These are phyloP conservation scores for Xylaria sp. DNA, from an alignment of 2,329 filamentous ascomycete genomes.

Conservation along the genomic window DNA sequence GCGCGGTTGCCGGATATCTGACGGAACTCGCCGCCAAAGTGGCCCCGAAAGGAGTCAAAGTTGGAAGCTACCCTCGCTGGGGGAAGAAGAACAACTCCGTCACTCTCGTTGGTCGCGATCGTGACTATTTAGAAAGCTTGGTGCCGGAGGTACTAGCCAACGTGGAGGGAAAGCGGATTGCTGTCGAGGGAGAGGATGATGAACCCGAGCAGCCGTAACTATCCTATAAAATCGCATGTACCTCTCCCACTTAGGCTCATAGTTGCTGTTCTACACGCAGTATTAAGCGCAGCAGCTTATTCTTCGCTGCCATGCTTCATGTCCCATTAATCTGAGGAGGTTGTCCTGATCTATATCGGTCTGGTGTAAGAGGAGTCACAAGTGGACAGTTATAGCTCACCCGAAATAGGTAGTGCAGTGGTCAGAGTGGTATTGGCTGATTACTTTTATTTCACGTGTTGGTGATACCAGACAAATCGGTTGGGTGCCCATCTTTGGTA, in stretches of 20 bases:
- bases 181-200: constrained; percentile 77
- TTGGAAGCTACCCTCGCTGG: constrained; percentile 95
- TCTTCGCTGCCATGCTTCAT: not conserved
- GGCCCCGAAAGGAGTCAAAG: constrained; percentile 82
- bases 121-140: constrained; percentile 79
- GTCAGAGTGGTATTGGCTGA: constrained; percentile 2
- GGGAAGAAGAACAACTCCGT: constrained; percentile 88
- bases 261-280: not conserved
- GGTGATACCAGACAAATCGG: constrained; percentile 9
- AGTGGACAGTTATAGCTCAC: not conserved
- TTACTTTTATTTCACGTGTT: constrained; percentile 2
- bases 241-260: not conserved
- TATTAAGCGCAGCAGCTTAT: not conserved
- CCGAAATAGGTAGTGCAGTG: constrained; percentile 2
- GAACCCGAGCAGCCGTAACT: constrained; percentile 39
- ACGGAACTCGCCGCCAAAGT: constrained; percentile 81
- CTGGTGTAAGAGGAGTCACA: not conserved
- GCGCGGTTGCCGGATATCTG: constrained; percentile 82
- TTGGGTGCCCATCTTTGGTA: not conserved
- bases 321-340: not conserved
- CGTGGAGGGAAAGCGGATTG: constrained; percentile 76
- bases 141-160: constrained; percentile 80
- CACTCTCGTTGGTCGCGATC: constrained; percentile 83
- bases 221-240: not conserved
- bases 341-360: not conserved